phyloP scores from a whole-genome alignment of 768 basidiomycete genomes.

The Piloderma croceum region DNA sequence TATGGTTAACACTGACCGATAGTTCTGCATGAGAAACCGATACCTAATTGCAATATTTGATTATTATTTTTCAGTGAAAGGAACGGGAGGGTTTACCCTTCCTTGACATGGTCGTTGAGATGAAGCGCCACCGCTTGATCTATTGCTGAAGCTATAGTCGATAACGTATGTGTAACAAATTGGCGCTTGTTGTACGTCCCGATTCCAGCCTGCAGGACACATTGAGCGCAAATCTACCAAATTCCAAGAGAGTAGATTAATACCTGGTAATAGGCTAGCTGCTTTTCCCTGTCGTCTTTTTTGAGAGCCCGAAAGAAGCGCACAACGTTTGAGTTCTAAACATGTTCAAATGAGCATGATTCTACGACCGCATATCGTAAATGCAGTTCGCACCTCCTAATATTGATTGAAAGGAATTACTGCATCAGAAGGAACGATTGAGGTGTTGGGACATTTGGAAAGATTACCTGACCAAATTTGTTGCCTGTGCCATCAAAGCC shows the following conservation, averaged over 20 bases:
- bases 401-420: neutral
- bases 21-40: conserved; percentile 56
- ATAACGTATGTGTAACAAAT: conserved; percentile 30
- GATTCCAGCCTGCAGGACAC: conserved; percentile 37
- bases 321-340: conserved; percentile 47
- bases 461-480: too few relatives aligned
- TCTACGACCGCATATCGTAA: too few relatives aligned
- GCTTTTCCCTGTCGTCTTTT: conserved; percentile 46
- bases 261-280: conserved; percentile 58
- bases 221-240: neutral
- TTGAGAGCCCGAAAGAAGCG: conserved; percentile 44
- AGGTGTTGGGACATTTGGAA: too few relatives aligned
- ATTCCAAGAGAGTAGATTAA: neutral
- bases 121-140: conserved; percentile 49
- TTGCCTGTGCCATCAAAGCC: too few relatives aligned
- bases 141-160: conserved; percentile 37
- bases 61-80: neutral
- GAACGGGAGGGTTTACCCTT: conserved; percentile 20
- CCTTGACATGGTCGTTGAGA: conserved; percentile 44
- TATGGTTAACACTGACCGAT: conserved; percentile 21
- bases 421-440: too few relatives aligned
- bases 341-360: too few relatives aligned
- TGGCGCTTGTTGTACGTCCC: conserved; percentile 43
- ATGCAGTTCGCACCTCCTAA: neutral
- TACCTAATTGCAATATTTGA: conserved; percentile 33